Evolutionary conservation across 164 flowering plant species (phyloP), one percentile per base, ranked within the genome.

Genomic region (Piper longum): DNA sequence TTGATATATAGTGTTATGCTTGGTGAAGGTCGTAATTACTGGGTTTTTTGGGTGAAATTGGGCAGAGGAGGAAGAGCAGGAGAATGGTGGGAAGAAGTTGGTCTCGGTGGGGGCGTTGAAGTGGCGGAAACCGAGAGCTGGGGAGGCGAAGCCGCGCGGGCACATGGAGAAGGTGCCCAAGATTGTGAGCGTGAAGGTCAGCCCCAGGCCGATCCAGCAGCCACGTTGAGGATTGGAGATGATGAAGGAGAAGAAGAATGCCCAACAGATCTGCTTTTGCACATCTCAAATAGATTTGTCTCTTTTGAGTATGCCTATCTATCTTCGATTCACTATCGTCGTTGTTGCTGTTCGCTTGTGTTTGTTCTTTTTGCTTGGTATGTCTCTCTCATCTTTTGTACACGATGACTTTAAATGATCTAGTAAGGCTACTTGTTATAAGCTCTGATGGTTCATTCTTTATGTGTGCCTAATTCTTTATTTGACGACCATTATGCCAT

Each of bases 121-220:
- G 62, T 81, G 85, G 88, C 45, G 64, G 45, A 79, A 67, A 64
- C 59, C 73, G 9, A 79, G 82, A 44, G 65, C 41, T 0, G 13
- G 40, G 39, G 66, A 64, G 17, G 78, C 67, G 42, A 43, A 56
- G 5, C 52, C 61, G 14, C 78, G 80, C 19, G 83, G 78, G 77
- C 72, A 67, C 60, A 48, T 59, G 4, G 80, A 78, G 79, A 90
- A 88, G 66, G 91, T 78, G 4, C 91, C 97, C 9, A 90, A 86
- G 83, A 72, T 86, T 26, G 89, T 90, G 75, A 88, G 74, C 36
- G 76, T 78, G 70, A 87, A 76, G 66, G 67, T 82, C 71, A 83
- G 75, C 62, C 95, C 95, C 4, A 74, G 91, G 69, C 74, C 72
- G 69, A 90, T 90, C 70, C 91, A 90, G 74, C 97, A 90, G 72